phyloP scores from a whole-genome alignment of 2,329 filamentous ascomycete genomes.

The Fusarium zealandicum region DNA sequence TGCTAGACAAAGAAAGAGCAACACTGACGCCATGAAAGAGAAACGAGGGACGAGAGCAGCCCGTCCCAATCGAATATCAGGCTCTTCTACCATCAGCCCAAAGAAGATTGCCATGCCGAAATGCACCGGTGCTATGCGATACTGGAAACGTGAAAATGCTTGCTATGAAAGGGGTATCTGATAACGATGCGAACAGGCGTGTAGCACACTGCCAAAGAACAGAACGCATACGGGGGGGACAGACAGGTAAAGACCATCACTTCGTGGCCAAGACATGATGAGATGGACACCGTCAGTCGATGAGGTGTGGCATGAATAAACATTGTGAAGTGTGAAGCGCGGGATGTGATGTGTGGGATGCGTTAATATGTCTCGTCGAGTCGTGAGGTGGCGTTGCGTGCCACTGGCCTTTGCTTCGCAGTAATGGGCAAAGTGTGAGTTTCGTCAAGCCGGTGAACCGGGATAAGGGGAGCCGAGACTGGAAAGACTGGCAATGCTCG shows the following conservation, averaged over 20 bases:
- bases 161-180: constrained; percentile 35
- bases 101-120: constrained; percentile 23
- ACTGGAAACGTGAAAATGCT: constrained; percentile 25
- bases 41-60: constrained; percentile 1
- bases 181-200: constrained; percentile 15
- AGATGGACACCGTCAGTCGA: constrained; percentile 4
- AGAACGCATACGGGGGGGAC: constrained; percentile 6
- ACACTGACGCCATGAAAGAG: constrained; percentile 6
- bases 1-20: constrained; percentile 4
- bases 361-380: constrained; percentile 30
- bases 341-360: constrained; percentile 4
- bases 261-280: not conserved
- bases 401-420: constrained; percentile 12
- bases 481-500: constrained; percentile 41
- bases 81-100: constrained; percentile 20
- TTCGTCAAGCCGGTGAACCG: constrained; percentile 36
- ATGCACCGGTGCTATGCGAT: constrained; percentile 33
- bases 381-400: constrained; percentile 29
- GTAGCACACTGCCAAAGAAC: constrained; percentile 11
- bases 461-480: constrained; percentile 40
- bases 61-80: constrained; percentile 12
- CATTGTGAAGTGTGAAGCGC: constrained; percentile 30
- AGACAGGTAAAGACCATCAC: constrained; percentile 7
- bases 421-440: not conserved
- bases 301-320: constrained; percentile 12